Percentiles rank a stretch among this genome's conserved stretches.
Evolutionary conservation across 1,284 basidiomycete species (phyloP).

Genomic region (Phlebopus sp.): DNA sequence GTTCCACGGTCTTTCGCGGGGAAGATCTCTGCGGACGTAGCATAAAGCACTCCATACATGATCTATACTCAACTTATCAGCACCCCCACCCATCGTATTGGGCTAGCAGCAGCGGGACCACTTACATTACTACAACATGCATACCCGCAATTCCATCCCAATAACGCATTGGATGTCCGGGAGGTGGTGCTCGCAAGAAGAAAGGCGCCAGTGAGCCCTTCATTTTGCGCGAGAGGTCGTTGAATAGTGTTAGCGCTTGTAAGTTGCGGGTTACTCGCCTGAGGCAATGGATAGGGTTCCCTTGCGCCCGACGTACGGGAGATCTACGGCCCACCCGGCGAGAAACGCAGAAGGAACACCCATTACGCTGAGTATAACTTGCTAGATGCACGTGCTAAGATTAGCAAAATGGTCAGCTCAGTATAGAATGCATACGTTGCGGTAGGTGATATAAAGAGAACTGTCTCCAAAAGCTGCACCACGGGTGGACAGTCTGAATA

Average conservation of each 20-base stretch:
- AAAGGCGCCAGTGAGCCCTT: conserved; percentile 65
- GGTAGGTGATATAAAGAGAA: conserved; percentile 49
- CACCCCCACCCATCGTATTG: neutral
- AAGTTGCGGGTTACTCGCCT: conserved; percentile 29
- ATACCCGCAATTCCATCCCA: conserved; percentile 75
- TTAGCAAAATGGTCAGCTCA: neutral
- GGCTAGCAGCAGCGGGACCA: neutral
- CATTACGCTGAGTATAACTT: conserved; percentile 58
- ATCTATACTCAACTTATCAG: conserved; percentile 35
- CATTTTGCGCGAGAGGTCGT: conserved; percentile 29
- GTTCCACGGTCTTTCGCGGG: conserved; percentile 72
- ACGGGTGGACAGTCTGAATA: conserved; percentile 41
- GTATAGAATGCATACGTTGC: conserved; percentile 38
- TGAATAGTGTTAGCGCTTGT: conserved; percentile 11
- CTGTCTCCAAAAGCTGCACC: conserved; percentile 49
- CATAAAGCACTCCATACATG: conserved; percentile 75
- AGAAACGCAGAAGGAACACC: conserved; percentile 68
- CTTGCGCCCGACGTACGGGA: conserved; percentile 57
- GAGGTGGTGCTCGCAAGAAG: conserved; percentile 68
- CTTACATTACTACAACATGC: conserved; percentile 56
- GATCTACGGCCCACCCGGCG: conserved; percentile 63
- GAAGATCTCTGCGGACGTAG: conserved; percentile 65
- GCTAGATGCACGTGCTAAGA: conserved; percentile 29
- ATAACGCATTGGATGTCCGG: conserved; percentile 55
- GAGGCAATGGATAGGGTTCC: conserved; percentile 61